Base-by-base conservation (phyloP, 208 protist genomes). In the Strigomonas culicis region DNA sequence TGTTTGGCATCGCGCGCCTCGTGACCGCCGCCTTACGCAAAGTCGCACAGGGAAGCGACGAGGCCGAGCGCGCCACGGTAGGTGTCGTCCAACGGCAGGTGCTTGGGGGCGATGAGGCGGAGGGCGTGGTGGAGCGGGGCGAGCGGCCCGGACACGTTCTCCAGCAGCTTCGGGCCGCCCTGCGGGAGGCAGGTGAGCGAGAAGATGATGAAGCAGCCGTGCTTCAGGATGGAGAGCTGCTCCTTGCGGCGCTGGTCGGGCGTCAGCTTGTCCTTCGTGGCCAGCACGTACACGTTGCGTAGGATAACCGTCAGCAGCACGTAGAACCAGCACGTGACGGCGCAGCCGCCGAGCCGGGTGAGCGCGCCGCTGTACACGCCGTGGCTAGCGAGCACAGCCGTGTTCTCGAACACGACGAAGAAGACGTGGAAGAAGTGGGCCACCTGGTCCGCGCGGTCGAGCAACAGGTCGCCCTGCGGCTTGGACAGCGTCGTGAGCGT, bases 251-350 rank as follows among this genome's bases (percentile, higher is more conserved):
- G 81, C 70, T 96, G 76, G 70, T 88, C 79, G 64, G 82, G 63
- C 36, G 81, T 86, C 52, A 61, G 64, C 66, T 80, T 83, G 71
- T 78, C 80, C 75, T 86, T 72, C 62, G 79, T 76, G 25, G 43
- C 7, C 56, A 93, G 70, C 41, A 84, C 70, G 72, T 95, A 95
- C 21, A 71, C 57, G 78, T 84, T 75, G 57, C 80, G 79, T 55
- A 90, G 39, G 50, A 93, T 74, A 60, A 76, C 77, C 50, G 88
- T 59, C n/a, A 88, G 50, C 39, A 95, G 81, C 19, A 72, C 81
- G 77, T 90, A 91, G 78, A 95, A 86, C 89, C 89, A 95, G 79
- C 84, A 93, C 25, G 81, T 59, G 39, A 93, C 86, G 27, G 84
- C 89, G 72, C 80, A 82, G 43, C 80, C 82, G 22, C 89, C 86